These are phyloP conservation scores for Saitozyma podzolica DNA, from an alignment of 768 basidiomycete species.

Conservation along the genomic window DNA sequence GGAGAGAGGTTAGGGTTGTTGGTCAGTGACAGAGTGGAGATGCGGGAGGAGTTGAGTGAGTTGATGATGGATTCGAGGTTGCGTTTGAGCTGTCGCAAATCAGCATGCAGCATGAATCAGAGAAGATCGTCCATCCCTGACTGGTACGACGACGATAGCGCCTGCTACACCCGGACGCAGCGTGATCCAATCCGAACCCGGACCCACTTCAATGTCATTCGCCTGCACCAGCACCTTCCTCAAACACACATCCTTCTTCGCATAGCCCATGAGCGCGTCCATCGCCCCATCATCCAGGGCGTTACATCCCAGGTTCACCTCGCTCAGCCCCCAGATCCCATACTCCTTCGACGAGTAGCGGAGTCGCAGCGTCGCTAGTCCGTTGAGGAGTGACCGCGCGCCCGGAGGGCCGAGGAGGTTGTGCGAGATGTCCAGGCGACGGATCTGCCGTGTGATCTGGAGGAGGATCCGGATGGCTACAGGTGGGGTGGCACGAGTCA, in stretches of 20 bases:
- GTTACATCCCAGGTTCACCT: conserved; percentile 39
- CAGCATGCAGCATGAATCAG: background rate
- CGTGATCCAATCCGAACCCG: background rate
- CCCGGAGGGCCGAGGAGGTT: conserved; percentile 39
- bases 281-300: conserved; percentile 31
- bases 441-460: conserved; percentile 33
- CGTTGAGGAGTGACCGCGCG: conserved; percentile 27
- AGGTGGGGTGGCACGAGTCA: background rate
- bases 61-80: conserved; percentile 28
- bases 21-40: conserved; percentile 29
- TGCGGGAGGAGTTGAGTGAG: conserved; percentile 27
- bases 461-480: conserved; percentile 33
- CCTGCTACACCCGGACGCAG: too few relatives aligned
- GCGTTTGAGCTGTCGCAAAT: conserved; percentile 15
- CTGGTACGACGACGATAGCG: too few relatives aligned
- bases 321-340: conserved; percentile 35
- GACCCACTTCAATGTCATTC: conserved; percentile 32
- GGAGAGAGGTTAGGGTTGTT: conserved; percentile 24
- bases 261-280: conserved; percentile 30
- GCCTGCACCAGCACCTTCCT: conserved; percentile 29
- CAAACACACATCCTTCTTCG: conserved; percentile 40
- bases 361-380: conserved; percentile 26
- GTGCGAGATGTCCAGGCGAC: conserved; percentile 41
- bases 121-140: background rate
- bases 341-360: conserved; percentile 24